Conservation (phyloP, 257 asterid genomes). For the Vinca minor region DNA sequence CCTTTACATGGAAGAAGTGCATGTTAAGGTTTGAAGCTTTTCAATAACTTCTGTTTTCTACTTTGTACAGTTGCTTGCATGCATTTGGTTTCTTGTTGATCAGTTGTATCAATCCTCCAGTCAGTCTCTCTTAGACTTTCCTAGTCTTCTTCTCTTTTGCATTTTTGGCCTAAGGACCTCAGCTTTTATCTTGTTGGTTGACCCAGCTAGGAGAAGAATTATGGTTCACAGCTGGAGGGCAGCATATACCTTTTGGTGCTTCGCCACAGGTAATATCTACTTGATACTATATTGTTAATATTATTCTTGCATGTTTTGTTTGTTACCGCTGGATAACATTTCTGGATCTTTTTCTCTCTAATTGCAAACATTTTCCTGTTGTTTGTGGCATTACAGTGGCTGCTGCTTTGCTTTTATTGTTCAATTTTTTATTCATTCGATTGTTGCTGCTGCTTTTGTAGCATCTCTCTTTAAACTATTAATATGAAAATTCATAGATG, state of each 20-base stretch:
- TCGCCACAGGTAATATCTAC: conserved; percentile 58
- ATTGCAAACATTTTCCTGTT: not conserved
- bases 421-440: not conserved
- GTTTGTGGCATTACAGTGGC: not conserved
- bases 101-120: not conserved
- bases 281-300: not conserved
- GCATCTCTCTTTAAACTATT: not conserved
- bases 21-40: conserved; percentile 43
- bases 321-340: not conserved
- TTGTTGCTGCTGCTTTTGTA: not conserved
- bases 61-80: not conserved
- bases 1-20: conserved; percentile 86
- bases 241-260: conserved; percentile 67
- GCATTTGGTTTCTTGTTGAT: not conserved
- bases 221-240: conserved; percentile 71
- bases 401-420: not conserved
- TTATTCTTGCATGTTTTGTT: not conserved
- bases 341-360: not conserved
- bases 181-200: conserved; percentile 5
- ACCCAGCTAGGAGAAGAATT: conserved; percentile 63
- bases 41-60: not conserved
- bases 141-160: too few relatives aligned
- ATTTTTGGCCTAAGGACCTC: too few relatives aligned
- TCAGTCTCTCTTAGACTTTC: too few relatives aligned
- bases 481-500: too few relatives aligned